These are phyloP conservation scores for Forsythia viridissima DNA, from an alignment of 257 asterid species.

Conservation along the genomic window DNA sequence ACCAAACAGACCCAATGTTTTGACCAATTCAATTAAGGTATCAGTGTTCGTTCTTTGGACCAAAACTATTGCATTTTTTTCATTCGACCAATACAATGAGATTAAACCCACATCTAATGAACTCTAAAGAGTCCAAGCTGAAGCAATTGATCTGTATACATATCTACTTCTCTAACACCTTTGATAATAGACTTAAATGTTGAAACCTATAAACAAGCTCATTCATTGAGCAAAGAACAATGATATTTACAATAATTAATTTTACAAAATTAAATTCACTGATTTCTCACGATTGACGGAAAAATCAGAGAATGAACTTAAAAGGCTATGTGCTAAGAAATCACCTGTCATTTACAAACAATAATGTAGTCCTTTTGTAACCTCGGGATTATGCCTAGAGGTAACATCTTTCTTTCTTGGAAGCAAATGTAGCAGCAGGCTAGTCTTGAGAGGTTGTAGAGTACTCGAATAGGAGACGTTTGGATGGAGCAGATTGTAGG, in stretches of 20 bases:
- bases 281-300: not conserved
- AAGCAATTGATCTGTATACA: not conserved
- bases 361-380: no score
- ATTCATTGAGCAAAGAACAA: slow-evolving; percentile 13
- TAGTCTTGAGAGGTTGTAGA: slow-evolving; percentile 93
- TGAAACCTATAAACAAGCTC: slow-evolving; percentile 20
- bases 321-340: not conserved
- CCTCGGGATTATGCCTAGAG: not conserved
- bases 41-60: no score
- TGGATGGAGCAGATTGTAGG: slow-evolving; percentile 90
- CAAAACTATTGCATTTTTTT: no score
- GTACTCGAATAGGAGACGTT: slow-evolving; percentile 88
- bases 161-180: not conserved
- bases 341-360: not conserved
- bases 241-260: slow-evolving; percentile 12
- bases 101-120: no score
- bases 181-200: not conserved
- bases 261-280: not conserved
- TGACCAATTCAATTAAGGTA: no score
- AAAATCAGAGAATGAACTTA: not conserved
- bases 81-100: no score
- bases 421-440: not conserved
- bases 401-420: not conserved
- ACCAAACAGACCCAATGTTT: no score
- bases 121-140: no score